A percentile compares a stretch with the other conserved stretches of the same genome.
phyloP scores from a whole-genome alignment of 2,329 filamentous ascomycete species.

The Cryphonectria parasitica region DNA sequence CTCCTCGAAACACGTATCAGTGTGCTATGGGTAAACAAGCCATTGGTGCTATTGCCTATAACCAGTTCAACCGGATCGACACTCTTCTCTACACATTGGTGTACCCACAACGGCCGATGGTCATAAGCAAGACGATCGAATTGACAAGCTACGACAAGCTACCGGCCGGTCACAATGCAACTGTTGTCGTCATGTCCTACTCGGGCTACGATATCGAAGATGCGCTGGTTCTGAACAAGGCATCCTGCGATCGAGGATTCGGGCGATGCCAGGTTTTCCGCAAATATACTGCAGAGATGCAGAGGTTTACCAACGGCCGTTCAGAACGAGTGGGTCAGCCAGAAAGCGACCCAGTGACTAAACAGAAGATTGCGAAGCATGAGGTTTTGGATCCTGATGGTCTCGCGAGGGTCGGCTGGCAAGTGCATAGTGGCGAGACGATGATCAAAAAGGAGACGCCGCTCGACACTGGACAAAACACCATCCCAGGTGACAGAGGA shows the following conservation, averaged over 20 bases:
- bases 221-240: conserved; percentile 94
- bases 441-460: conserved; percentile 92
- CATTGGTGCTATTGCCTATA: conserved; percentile 96
- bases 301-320: conserved; percentile 84
- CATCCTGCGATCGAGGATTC: conserved; percentile 91
- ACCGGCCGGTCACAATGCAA: conserved; percentile 94
- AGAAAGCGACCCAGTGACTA: conserved; percentile 64
- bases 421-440: conserved; percentile 76
- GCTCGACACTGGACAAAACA: conserved; percentile 73
- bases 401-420: conserved; percentile 82
- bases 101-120: conserved; percentile 96
- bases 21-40: conserved; percentile 99
- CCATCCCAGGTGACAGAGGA: conserved; percentile 69
- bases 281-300: conserved; percentile 85
- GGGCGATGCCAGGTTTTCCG: conserved; percentile 98
- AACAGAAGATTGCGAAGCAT: conserved; percentile 68
- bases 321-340: conserved; percentile 68
- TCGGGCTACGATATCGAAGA: conserved; percentile 99
- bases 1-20: conserved; percentile 97
- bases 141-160: conserved; percentile 97
- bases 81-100: conserved; percentile 96
- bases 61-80: conserved; percentile 96
- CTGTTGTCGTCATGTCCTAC: conserved; percentile 98
- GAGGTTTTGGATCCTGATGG: conserved; percentile 82
- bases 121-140: conserved; percentile 95